Evolutionary conservation across 2,329 filamentous ascomycete genomes (phyloP), one percentile per base, ranked within the genome.

Genomic region (Alternaria alternata): DNA sequence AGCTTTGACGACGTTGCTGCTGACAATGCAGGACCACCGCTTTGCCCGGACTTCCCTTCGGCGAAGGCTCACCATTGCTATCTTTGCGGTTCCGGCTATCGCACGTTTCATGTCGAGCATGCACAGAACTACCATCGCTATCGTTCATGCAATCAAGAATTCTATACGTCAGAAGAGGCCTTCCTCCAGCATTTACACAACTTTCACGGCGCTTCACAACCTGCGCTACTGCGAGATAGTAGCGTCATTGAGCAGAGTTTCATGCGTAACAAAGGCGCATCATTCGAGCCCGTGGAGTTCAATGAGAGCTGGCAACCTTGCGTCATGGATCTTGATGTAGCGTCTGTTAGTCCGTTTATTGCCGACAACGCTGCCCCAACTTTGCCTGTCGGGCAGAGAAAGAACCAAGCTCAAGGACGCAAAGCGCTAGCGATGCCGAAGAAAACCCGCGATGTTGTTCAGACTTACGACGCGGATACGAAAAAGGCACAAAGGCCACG

Each of bases 61-160:
- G 69, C 73, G 34, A 77, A 75, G 44, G 73, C 74, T 7, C 75
- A 76, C 47, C 74, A 76, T 47, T 78, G 75, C 41, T 72, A 78
- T 61, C 62, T 78, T 7, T 78, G 75, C 48, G 74, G 75, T 38
- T 69, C 71, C 11, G 74, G 72, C 24, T 77, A 78, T 51, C 65
- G 70, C 12, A 69, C 70, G 18, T 67, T 71, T 6, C 74, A 75
- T 55, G 57, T 73, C 9, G 75, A 77, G 34, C 75, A 78, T 59
- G 75, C 75, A 8, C 70, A 75, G 34, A 68, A 70, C 28, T 72
- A 75, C 53, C 75, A 78, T 55, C 65, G 67, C 18, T 75, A 77
- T 51, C 69, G 75, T 2, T 68, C 70, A 14, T 78, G 75, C 30
- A 70, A 75, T 20, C 75, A 78, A 46, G 68, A 72, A 20, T 67